A percentile compares a stretch with the other conserved stretches of the same genome.
phyloP scores from a whole-genome alignment of 208 protist species.

The Spongospora subterranea region DNA sequence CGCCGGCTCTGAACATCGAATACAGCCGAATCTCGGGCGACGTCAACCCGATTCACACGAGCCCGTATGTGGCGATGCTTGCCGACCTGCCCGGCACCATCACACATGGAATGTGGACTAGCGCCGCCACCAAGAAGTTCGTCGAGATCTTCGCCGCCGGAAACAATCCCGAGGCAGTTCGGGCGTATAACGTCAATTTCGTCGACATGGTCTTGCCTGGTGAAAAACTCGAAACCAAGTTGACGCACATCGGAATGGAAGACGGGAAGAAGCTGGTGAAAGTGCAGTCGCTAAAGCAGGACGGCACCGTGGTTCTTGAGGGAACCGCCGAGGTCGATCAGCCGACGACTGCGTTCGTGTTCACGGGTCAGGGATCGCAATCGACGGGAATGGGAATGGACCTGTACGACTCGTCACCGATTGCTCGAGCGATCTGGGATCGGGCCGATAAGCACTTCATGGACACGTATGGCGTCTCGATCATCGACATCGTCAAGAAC shows the following conservation, averaged over 20 bases:
- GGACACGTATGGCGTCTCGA: constrained; percentile 77
- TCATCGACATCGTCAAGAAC: constrained; percentile 78
- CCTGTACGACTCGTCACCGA: constrained; percentile 73
- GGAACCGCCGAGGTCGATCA: constrained; percentile 74
- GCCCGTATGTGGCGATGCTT: constrained; percentile 73
- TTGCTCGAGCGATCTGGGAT: constrained; percentile 72
- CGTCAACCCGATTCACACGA: constrained; percentile 80
- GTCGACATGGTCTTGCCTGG: constrained; percentile 77
- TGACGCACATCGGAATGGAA: constrained; percentile 77
- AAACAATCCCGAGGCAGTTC: constrained; percentile 63
- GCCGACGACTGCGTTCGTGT: constrained; percentile 76
- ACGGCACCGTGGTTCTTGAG: constrained; percentile 71
- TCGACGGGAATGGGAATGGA: constrained; percentile 81
- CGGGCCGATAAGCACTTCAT: constrained; percentile 75
- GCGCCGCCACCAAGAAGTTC: constrained; percentile 69
- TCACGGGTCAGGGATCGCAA: constrained; percentile 79
- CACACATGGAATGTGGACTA: constrained; percentile 81
- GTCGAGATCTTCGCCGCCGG: constrained; percentile 62
- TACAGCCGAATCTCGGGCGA: constrained; percentile 77
- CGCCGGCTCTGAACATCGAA: constrained; percentile 66
- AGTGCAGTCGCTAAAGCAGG: constrained; percentile 63
- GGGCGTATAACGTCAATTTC: constrained; percentile 73
- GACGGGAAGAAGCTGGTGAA: constrained; percentile 72
- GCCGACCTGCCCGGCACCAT: constrained; percentile 78
- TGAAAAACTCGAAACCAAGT: constrained; percentile 71